These are phyloP conservation scores for Selaginella moellendorffii DNA, from an alignment of 75 land plant species.

Conservation along the genomic window DNA sequence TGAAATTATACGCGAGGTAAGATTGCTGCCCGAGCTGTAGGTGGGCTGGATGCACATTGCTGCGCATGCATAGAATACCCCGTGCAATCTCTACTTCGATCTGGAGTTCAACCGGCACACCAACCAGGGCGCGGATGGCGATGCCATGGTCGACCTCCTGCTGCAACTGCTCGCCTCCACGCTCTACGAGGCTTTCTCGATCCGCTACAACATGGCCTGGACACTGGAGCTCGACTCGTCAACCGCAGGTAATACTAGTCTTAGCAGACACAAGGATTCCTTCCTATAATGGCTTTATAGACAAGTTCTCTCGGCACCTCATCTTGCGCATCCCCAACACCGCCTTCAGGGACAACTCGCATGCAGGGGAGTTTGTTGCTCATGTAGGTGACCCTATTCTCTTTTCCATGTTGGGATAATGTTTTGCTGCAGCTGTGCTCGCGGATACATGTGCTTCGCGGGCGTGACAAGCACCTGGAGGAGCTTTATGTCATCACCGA, in stretches of 20 bases:
- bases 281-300: conserved; percentile 49
- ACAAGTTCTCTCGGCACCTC: conserved; percentile 91
- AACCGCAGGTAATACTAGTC: conserved; percentile 42
- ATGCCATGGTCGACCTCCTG: conserved; percentile 79
- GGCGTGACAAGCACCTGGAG: conserved; percentile 23
- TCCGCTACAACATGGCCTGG: conserved; percentile 50
- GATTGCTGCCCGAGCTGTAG: too few relatives aligned
- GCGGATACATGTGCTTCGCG: conserved; percentile 26
- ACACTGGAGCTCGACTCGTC: conserved; percentile 94
- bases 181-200: conserved; percentile 52
- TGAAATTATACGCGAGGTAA: conserved; percentile 89
- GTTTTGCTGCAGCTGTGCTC: conserved; percentile 54
- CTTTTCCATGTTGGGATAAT: not conserved
- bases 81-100: conserved; percentile 96
- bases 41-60: too few relatives aligned
- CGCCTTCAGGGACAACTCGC: conserved; percentile 93
- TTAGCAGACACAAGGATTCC: not conserved
- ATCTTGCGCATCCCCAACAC: conserved; percentile 59
- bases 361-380: conserved; percentile 87
- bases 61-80: conserved; percentile 43
- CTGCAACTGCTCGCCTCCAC: conserved; percentile 30
- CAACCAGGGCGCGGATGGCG: conserved; percentile 49
- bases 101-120: conserved; percentile 53
- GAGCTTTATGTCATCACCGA: conserved; percentile 52
- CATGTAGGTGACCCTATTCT: conserved; percentile 55